Conservation (phyloP, 495 filamentous ascomycete species). For the Aspergillus haitiensis region DNA sequence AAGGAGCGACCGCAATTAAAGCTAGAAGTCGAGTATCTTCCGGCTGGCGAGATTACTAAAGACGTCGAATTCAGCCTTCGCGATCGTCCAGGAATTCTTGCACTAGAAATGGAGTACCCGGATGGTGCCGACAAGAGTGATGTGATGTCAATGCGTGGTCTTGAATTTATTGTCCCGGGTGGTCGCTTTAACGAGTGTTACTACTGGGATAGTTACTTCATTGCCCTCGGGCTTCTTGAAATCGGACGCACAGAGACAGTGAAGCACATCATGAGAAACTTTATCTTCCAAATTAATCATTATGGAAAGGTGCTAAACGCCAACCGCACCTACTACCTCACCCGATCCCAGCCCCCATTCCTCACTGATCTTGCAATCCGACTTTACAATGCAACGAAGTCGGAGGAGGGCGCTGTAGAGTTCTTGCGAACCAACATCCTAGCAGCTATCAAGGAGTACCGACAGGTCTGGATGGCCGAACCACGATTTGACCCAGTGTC, state of each 20-base stretch:
- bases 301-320: slow-evolving; percentile 7
- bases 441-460: slow-evolving; percentile 5
- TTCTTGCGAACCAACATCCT: not conserved
- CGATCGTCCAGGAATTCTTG: slow-evolving; percentile 2
- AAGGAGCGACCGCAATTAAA: slow-evolving; percentile 1
- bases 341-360: slow-evolving; percentile 4
- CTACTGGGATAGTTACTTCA: slow-evolving; percentile 10
- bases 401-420: not conserved
- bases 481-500: slow-evolving; percentile 2
- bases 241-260: slow-evolving; percentile 3
- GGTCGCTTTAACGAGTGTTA: slow-evolving; percentile 7
- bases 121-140: not conserved
- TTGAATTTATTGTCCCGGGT: slow-evolving; percentile 5
- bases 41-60: not conserved
- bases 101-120: slow-evolving; percentile 7
- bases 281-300: slow-evolving; percentile 5
- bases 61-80: slow-evolving; percentile 1
- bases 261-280: slow-evolving; percentile 2
- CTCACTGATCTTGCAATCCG: not conserved
- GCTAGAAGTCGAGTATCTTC: slow-evolving; percentile 1
- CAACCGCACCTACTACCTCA: slow-evolving; percentile 3
- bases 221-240: slow-evolving; percentile 5
- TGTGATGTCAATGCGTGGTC: slow-evolving; percentile 2
- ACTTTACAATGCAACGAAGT: not conserved
- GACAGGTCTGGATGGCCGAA: slow-evolving; percentile 6